Percentiles rank a stretch among this genome's conserved stretches.
Evolutionary conservation across 495 filamentous ascomycete species (phyloP).

Genomic region (Neurospora pannonica): DNA sequence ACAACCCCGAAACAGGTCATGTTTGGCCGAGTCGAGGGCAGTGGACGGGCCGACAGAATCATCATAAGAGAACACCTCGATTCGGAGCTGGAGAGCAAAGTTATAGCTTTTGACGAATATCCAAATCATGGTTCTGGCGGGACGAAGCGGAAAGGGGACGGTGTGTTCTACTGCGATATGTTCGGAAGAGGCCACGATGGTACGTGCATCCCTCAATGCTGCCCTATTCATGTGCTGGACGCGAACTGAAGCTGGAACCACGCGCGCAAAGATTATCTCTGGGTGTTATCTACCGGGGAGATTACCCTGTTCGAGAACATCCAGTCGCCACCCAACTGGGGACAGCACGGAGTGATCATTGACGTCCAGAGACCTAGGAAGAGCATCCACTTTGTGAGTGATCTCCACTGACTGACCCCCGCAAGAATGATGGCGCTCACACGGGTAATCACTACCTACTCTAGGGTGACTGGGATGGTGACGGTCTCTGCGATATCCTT

Average conservation of each 20-base stretch:
- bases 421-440: too few relatives aligned
- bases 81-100: too few relatives aligned
- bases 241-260: slow-evolving; percentile 15
- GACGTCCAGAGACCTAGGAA: not conserved
- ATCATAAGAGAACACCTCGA: too few relatives aligned
- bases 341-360: not conserved
- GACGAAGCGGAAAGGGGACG: slow-evolving; percentile 10
- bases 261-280: slow-evolving; percentile 1
- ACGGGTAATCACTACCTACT: too few relatives aligned
- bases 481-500: slow-evolving; percentile 10
- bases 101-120: too few relatives aligned
- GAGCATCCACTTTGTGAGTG: slow-evolving; percentile 5
- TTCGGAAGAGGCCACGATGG: slow-evolving; percentile 34
- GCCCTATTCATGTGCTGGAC: too few relatives aligned
- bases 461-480: slow-evolving; percentile 7
- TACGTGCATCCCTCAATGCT: slow-evolving; percentile 11
- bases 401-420: too few relatives aligned
- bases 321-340: slow-evolving; percentile 3
- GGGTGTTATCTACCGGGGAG: not conserved
- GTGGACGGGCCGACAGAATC: too few relatives aligned
- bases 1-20: too few relatives aligned
- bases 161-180: slow-evolving; percentile 16
- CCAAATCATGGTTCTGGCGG: slow-evolving; percentile 1
- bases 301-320: slow-evolving; percentile 6
- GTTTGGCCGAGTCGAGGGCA: too few relatives aligned